Conservation (phyloP, 106 monocot genomes). For the Allium sativum region DNA sequence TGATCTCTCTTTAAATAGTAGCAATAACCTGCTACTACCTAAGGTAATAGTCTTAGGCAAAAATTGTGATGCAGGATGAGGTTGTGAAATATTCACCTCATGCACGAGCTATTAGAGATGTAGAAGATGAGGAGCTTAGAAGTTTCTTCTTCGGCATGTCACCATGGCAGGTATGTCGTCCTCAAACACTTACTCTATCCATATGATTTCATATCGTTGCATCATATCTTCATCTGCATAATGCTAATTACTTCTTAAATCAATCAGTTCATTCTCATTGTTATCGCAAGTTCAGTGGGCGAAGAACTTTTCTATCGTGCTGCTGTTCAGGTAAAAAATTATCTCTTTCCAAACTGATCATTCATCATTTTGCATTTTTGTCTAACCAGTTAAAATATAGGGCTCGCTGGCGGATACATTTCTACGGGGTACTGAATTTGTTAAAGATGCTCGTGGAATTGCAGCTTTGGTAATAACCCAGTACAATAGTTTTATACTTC, state of each 20-base stretch:
- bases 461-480: constrained; percentile 53
- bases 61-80: constrained; percentile 52
- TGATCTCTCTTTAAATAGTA: no score
- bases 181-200: no score
- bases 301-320: constrained; percentile 94
- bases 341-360: neutral
- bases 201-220: no score
- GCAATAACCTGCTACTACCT: no score
- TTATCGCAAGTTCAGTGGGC: constrained; percentile 79
- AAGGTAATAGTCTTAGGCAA: no score
- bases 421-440: constrained; percentile 62
- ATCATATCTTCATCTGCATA: no score
- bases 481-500: neutral
- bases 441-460: constrained; percentile 82
- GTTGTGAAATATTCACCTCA: constrained; percentile 93
- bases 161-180: constrained; percentile 46
- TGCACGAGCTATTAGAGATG: constrained; percentile 96
- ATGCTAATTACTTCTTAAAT: neutral
- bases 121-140: constrained; percentile 94
- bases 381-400: constrained; percentile 9
- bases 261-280: constrained; percentile 76
- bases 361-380: neutral
- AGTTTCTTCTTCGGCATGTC: constrained; percentile 88
- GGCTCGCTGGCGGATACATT: constrained; percentile 76
- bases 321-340: constrained; percentile 70